These are phyloP conservation scores for Phytopythium delawarense DNA, from an alignment of 352 stramenopile genomes.

Conservation along the genomic window DNA sequence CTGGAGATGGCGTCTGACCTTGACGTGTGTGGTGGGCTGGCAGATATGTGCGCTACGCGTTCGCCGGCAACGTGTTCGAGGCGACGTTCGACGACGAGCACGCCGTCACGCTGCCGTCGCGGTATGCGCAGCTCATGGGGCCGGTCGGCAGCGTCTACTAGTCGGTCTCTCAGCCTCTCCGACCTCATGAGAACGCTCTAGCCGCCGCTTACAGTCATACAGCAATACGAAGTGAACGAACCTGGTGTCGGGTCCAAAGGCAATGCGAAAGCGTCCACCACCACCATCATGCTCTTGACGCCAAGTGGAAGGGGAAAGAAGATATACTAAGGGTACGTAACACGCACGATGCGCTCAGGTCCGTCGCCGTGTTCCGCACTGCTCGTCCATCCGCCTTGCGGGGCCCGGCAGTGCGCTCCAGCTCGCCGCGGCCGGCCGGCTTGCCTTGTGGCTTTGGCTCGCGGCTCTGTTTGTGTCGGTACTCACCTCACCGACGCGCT, in stretches of 20 bases:
- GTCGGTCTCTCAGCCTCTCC: not conserved
- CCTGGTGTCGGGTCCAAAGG: too few species aligned
- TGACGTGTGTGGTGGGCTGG: not conserved
- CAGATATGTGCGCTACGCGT: constrained; percentile 79
- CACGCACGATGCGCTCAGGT: not conserved
- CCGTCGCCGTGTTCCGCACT: not conserved
- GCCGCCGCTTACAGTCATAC: too few species aligned
- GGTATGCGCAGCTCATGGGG: constrained; percentile 70
- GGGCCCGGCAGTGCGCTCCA: not conserved
- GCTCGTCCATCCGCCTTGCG: not conserved
- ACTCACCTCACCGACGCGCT: constrained; percentile 3
- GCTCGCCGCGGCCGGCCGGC: not conserved
- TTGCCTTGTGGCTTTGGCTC: not conserved
- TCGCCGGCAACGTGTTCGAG: constrained; percentile 70
- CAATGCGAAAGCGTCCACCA: too few species aligned
- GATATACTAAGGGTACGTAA: constrained; percentile 1
- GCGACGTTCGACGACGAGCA: constrained; percentile 78
- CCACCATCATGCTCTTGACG: too few species aligned
- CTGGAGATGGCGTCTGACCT: not conserved
- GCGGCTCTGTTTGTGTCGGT: not conserved
- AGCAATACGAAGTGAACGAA: too few species aligned
- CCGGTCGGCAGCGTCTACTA: constrained; percentile 61
- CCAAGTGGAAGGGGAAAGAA: not conserved
- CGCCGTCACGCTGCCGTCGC: constrained; percentile 63
- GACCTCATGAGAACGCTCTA: not conserved